Percentiles rank a stretch among this genome's conserved stretches.
phyloP scores from a whole-genome alignment of 768 basidiomycete species.

The Pisolithus orientalis region DNA sequence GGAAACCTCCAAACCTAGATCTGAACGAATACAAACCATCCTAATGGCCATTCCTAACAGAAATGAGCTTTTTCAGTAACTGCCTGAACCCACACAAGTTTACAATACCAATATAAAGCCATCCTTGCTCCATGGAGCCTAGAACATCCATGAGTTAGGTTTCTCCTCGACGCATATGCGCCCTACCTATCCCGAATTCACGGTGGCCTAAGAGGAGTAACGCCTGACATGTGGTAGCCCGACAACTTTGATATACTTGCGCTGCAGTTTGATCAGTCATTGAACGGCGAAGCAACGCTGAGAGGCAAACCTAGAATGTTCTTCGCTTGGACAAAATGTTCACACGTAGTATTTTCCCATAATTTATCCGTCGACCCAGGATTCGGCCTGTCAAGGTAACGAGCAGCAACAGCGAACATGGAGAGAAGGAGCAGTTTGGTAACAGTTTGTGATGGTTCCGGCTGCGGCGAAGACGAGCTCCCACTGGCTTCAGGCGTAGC shows the following conservation, averaged over 20 bases:
- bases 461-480: conserved; percentile 8
- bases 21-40: conserved; percentile 41
- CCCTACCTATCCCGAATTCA: conserved; percentile 76
- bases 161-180: neutral
- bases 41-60: conserved; percentile 61
- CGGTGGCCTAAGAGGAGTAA: conserved; percentile 74
- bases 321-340: conserved; percentile 58
- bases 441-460: conserved; percentile 55
- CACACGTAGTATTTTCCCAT: conserved; percentile 61
- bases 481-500: conserved; percentile 20
- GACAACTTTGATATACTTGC: conserved; percentile 57
- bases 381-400: conserved; percentile 50
- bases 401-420: conserved; percentile 77
- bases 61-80: conserved; percentile 2
- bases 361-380: conserved; percentile 48
- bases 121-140: conserved; percentile 75
- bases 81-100: neutral
- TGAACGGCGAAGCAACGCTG: neutral
- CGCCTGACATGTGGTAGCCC: conserved; percentile 75
- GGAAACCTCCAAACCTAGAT: neutral
- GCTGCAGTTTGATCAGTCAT: conserved; percentile 31
- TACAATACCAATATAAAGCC: conserved; percentile 67
- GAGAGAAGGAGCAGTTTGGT: conserved; percentile 68
- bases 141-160: conserved; percentile 8
- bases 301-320: conserved; percentile 50